Percentiles rank a stretch among this genome's conserved stretches.
phyloP scores from a whole-genome alignment of 2,329 filamentous ascomycete genomes.

The Xylogone sp. region DNA sequence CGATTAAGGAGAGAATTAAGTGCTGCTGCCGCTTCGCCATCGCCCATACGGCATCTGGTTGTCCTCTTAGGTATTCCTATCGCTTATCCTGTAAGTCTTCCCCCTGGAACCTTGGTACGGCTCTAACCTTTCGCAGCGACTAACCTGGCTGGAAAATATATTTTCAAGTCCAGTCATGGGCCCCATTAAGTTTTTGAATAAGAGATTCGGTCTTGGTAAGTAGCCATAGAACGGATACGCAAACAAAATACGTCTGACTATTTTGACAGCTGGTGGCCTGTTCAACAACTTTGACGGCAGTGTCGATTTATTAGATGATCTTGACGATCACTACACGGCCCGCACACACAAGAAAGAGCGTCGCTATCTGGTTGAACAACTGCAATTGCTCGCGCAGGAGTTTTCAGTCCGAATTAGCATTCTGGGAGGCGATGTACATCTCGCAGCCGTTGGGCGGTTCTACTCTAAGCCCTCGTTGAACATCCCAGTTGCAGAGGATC shows the following conservation, averaged over 20 bases:
- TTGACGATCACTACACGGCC: constrained; percentile 95
- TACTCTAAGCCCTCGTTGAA: constrained; percentile 82
- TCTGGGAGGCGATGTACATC: constrained; percentile 87
- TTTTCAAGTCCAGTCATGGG: constrained; percentile 82
- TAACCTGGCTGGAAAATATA: constrained; percentile 97
- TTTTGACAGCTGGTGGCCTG: constrained; percentile 60
- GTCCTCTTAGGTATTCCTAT: constrained; percentile 84
- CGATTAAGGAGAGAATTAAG: constrained; percentile 70
- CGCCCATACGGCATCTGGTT: constrained; percentile 84
- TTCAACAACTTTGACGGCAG: constrained; percentile 96
- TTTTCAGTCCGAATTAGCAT: constrained; percentile 91
- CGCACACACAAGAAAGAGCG: constrained; percentile 89
- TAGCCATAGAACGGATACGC: constrained; percentile 1
- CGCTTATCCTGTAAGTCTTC: constrained; percentile 67
- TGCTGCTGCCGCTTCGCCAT: constrained; percentile 60
- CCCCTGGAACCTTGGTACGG: constrained; percentile 18
- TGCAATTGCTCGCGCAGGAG: constrained; percentile 80
- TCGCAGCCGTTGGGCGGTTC: constrained; percentile 89
- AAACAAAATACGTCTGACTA: constrained; percentile 1
- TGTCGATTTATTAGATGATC: constrained; percentile 85
- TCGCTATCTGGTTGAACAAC: constrained; percentile 68
- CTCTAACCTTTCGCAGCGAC: constrained; percentile 48
- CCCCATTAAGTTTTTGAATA: constrained; percentile 84
- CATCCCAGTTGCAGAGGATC: constrained; percentile 75
- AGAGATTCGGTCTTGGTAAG: constrained; percentile 73